These are phyloP conservation scores for Colletotrichum sp. DNA, from an alignment of 2,329 filamentous ascomycete species.

Conservation along the genomic window DNA sequence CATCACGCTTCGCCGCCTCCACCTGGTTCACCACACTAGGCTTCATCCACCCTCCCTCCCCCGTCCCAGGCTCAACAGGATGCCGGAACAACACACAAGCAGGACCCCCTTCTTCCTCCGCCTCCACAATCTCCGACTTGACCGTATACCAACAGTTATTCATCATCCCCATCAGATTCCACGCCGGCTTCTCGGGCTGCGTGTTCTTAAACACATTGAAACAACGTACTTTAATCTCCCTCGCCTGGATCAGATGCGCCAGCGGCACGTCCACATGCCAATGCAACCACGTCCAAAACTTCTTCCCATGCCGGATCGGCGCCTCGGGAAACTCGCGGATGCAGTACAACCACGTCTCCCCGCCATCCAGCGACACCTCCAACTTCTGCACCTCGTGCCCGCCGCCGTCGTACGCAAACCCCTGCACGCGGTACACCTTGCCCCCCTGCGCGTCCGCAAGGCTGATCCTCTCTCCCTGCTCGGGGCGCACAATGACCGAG, in stretches of 20 bases:
- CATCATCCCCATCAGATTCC: constrained; percentile 61
- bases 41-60: constrained; percentile 56
- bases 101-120: constrained; percentile 32
- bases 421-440: constrained; percentile 46
- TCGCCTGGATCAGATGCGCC: constrained; percentile 44
- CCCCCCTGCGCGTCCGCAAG: constrained; percentile 32
- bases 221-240: constrained; percentile 49
- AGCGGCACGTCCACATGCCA: constrained; percentile 56
- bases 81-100: constrained; percentile 46
- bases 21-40: constrained; percentile 49
- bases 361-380: constrained; percentile 52
- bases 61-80: constrained; percentile 47
- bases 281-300: constrained; percentile 59
- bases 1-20: constrained; percentile 46
- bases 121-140: constrained; percentile 40
- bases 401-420: constrained; percentile 55
- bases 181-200: constrained; percentile 48
- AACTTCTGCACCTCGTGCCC: constrained; percentile 54
- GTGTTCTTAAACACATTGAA: constrained; percentile 57
- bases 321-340: constrained; percentile 46
- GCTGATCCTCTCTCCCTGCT: constrained; percentile 47
- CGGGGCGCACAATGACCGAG: constrained; percentile 49
- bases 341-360: constrained; percentile 43
- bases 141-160: constrained; percentile 58
- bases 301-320: constrained; percentile 55